These are phyloP conservation scores for Hylodesmum podocarpum DNA, from an alignment of 306 rosid genomes.

Conservation along the genomic window DNA sequence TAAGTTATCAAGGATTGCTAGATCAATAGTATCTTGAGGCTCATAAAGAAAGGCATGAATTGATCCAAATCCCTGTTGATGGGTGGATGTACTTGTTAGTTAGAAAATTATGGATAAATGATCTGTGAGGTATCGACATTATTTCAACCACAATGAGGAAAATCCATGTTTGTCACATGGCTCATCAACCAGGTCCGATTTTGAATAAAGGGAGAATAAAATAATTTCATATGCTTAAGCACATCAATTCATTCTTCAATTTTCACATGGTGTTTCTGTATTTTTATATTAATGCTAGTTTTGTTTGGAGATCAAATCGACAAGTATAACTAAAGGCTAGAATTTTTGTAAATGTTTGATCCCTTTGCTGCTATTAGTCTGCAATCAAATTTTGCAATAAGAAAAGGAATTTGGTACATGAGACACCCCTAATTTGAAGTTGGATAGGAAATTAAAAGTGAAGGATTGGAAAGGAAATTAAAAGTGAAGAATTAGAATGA, in stretches of 20 bases:
- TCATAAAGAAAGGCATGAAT: too few species aligned
- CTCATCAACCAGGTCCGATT: too few species aligned
- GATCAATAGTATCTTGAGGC: slow-evolving; percentile 36
- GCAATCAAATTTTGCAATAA: slow-evolving; percentile 21
- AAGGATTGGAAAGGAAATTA: neutral
- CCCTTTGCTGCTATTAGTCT: neutral
- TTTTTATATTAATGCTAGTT: neutral
- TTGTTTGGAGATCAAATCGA: slow-evolving; percentile 28
- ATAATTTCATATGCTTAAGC: neutral
- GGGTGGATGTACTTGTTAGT: too few species aligned
- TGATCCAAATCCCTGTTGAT: too few species aligned
- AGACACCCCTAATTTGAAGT: slow-evolving; percentile 16
- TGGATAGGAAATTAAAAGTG: slow-evolving; percentile 18
- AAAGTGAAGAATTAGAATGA: slow-evolving; percentile 4
- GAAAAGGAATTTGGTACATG: neutral
- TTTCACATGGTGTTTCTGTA: neutral
- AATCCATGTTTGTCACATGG: too few species aligned
- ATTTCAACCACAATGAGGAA: too few species aligned
- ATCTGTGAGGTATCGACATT: too few species aligned
- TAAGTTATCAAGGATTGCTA: slow-evolving; percentile 31
- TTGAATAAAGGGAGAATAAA: neutral
- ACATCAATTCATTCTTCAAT: neutral
- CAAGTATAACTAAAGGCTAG: slow-evolving; percentile 13
- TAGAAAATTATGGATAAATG: too few species aligned
- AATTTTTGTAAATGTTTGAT: slow-evolving; percentile 11